Conservation (phyloP, 2,329 filamentous ascomycete species). For the Cercospora nicotianae region DNA sequence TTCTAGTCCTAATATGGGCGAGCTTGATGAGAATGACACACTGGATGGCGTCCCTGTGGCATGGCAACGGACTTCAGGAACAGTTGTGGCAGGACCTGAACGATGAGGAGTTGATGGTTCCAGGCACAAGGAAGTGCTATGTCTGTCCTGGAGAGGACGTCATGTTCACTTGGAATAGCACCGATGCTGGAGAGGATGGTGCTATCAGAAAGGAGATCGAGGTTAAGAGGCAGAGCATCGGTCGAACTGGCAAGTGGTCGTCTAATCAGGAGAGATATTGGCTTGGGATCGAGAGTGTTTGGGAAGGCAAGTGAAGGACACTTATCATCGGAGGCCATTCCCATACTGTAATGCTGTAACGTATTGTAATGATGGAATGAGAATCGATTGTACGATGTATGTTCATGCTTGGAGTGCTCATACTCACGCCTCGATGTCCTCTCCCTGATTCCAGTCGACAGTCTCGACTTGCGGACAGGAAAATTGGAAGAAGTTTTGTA, state of each 20-base stretch:
- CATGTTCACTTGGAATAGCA: conserved; percentile 33
- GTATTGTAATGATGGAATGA: background rate
- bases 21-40: background rate
- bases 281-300: conserved; percentile 34
- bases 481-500: no score
- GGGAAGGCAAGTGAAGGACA: conserved; percentile 24
- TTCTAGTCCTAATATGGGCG: conserved; percentile 18
- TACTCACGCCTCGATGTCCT: background rate
- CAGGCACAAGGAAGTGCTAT: conserved; percentile 30
- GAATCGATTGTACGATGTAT: background rate
- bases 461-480: no score
- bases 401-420: background rate
- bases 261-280: conserved; percentile 36
- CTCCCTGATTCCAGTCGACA: no score
- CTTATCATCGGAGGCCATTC: background rate
- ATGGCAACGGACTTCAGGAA: background rate
- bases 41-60: background rate
- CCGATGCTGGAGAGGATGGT: conserved; percentile 17
- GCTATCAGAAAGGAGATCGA: conserved; percentile 26
- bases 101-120: conserved; percentile 25
- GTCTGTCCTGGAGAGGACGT: conserved; percentile 32
- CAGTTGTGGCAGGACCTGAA: conserved; percentile 29
- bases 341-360: background rate
- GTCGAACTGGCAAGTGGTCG: conserved; percentile 27
- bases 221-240: conserved; percentile 26